Evolutionary conservation across 2,329 filamentous ascomycete genomes (phyloP).

Genomic region (Penicillium hordei): DNA sequence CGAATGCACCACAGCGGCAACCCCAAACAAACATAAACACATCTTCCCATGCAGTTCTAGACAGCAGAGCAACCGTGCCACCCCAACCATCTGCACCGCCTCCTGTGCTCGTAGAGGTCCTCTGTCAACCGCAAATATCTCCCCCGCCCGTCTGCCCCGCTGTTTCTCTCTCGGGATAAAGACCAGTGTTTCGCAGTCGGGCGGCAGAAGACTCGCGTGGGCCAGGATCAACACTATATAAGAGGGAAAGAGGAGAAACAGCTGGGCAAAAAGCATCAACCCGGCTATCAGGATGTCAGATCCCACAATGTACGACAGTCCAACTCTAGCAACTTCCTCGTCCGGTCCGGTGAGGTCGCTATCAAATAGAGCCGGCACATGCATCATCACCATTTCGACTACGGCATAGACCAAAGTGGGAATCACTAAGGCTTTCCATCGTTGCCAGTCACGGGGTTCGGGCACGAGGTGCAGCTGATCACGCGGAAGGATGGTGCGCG

Average conservation of each 20-base stretch:
- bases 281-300: not conserved
- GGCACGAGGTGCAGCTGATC: not conserved
- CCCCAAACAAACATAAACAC: not conserved
- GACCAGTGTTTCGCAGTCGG: not conserved
- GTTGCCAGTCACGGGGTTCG: not conserved
- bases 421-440: not conserved
- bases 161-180: not conserved
- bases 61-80: not conserved
- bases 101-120: not conserved
- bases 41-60: not conserved
- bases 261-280: not conserved
- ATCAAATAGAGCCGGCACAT: not conserved
- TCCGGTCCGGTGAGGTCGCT: not conserved
- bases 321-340: not conserved
- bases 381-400: not conserved
- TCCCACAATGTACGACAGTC: not conserved
- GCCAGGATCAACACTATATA: not conserved
- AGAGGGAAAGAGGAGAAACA: not conserved
- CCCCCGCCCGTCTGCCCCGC: not conserved
- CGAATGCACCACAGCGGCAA: not conserved
- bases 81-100: not conserved
- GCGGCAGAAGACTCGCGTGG: not conserved
- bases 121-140: not conserved
- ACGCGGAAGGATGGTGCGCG: not conserved
- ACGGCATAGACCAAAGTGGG: not conserved